Base-by-base conservation (phyloP, 495 filamentous ascomycete genomes). In the Talaromyces wortmannii region DNA sequence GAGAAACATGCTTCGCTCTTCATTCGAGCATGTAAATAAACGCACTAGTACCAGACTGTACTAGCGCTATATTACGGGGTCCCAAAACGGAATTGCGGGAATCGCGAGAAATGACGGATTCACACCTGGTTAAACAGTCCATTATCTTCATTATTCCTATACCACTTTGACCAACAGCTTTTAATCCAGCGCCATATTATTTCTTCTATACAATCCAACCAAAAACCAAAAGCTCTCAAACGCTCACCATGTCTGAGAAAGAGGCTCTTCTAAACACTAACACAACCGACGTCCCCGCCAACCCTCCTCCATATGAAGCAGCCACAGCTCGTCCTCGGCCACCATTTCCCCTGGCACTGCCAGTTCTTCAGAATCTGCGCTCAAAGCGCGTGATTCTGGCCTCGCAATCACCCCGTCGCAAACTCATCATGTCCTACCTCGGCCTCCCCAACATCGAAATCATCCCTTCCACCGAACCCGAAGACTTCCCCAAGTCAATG, bases 311-410 rank as follows among this genome's bases (percentile, higher is more conserved):
- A 45, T 53, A 53, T 42, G 52, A 53, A 53, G 52, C 36, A 43
- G 52, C 52, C 13, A 53, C 52, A 46, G 40, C 52, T n/a, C 70
- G 69, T 33, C 75, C 70, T 15, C 78, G 78, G 15, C 73, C 72
- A 46, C 89, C 90, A 16, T 58, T 71, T 29, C 81, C 83, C 4
- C 81, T 97, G 54, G 68, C 86, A 59, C 80, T 97, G 4, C 91
- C 95, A 7, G 80, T 87, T 51, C 76, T 98, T 23, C 81, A 80
- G 53, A 69, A 78, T 63, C 81, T 97, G 49, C 79, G 83, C 59
- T 77, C 73, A 44, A 87, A 86, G 65, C 79, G 92, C 55, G 80
- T 92, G 7, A 87, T 98, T 61, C 85, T 98, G 8, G 94, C 94
- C 58, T 95, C 90, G 2, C 80, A 85, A 45, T 96, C 90, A 0